These are phyloP conservation scores for Microsporum audouinii DNA, from an alignment of 2,329 filamentous ascomycete species.

Conservation along the genomic window DNA sequence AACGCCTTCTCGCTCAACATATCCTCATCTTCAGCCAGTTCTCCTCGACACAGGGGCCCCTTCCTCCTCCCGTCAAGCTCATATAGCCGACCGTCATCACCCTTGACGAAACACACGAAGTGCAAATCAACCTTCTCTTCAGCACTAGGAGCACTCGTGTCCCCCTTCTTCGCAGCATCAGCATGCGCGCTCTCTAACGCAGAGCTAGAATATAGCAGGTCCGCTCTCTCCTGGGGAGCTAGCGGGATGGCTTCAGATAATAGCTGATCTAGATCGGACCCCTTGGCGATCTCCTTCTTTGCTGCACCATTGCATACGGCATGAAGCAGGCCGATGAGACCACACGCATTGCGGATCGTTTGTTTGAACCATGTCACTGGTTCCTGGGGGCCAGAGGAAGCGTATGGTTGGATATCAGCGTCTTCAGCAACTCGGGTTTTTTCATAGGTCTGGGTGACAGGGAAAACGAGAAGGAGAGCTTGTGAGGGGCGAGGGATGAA, in stretches of 20 bases:
- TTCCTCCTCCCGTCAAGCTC: slow-evolving; percentile 67
- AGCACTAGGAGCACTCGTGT: slow-evolving; percentile 66
- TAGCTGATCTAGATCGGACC: slow-evolving; percentile 42
- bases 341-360: slow-evolving; percentile 88
- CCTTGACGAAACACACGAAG: slow-evolving; percentile 89
- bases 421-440: slow-evolving; percentile 65
- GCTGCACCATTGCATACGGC: slow-evolving; percentile 67
- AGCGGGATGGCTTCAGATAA: slow-evolving; percentile 60
- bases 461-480: slow-evolving; percentile 85
- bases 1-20: slow-evolving; percentile 65
- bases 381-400: slow-evolving; percentile 54
- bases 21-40: slow-evolving; percentile 52
- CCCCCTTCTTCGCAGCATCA: slow-evolving; percentile 62
- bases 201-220: slow-evolving; percentile 63
- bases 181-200: slow-evolving; percentile 69
- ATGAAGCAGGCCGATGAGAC: slow-evolving; percentile 78
- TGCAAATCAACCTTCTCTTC: slow-evolving; percentile 82
- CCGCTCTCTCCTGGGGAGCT: slow-evolving; percentile 52
- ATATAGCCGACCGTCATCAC: slow-evolving; percentile 58
- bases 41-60: slow-evolving; percentile 59
- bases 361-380: slow-evolving; percentile 89
- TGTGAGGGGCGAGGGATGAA: slow-evolving; percentile 82
- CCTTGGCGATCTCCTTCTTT: slow-evolving; percentile 47
- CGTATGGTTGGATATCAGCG: slow-evolving; percentile 50
- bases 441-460: slow-evolving; percentile 69